Evolutionary conservation across 495 filamentous ascomycete genomes (phyloP).

Genomic region (Tetracladium setigerum): DNA sequence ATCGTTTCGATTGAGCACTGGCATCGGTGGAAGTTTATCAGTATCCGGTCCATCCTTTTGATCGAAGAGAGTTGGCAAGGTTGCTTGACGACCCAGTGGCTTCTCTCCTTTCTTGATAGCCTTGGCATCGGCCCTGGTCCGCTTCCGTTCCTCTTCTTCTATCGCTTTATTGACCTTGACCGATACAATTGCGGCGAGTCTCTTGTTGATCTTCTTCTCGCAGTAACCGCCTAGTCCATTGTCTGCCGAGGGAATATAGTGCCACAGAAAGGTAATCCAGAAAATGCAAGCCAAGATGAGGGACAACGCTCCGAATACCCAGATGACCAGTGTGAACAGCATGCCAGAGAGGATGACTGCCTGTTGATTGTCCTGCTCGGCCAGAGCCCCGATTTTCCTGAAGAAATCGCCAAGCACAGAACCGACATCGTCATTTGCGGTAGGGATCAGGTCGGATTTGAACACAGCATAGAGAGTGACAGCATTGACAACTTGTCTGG

Average conservation of each 20-base stretch:
- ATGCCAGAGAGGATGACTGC: constrained; percentile 79
- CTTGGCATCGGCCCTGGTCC: constrained; percentile 48
- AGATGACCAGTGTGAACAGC: constrained; percentile 85
- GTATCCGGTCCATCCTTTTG: constrained; percentile 28
- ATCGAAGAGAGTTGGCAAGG: constrained; percentile 55
- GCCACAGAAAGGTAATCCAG: constrained; percentile 83
- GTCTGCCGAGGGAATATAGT: constrained; percentile 72
- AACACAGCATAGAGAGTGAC: constrained; percentile 79
- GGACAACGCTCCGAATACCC: constrained; percentile 73
- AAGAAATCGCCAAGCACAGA: constrained; percentile 57
- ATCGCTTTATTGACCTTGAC: constrained; percentile 80
- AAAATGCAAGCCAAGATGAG: constrained; percentile 64
- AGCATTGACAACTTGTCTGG: constrained; percentile 82
- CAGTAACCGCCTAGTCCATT: constrained; percentile 80
- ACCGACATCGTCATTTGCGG: constrained; percentile 43
- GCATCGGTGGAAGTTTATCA: constrained; percentile 53
- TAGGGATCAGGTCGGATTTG: constrained; percentile 57
- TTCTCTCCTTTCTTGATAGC: constrained; percentile 48
- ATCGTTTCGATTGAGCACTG: constrained; percentile 54
- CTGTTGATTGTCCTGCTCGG: constrained; percentile 61
- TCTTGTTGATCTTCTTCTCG: constrained; percentile 75
- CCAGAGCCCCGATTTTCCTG: constrained; percentile 65
- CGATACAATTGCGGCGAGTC: constrained; percentile 72
- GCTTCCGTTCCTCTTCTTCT: constrained; percentile 57
- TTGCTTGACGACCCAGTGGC: constrained; percentile 53